These are phyloP conservation scores for Rhynchosporium secalis DNA, from an alignment of 2,329 filamentous ascomycete species.

Conservation along the genomic window DNA sequence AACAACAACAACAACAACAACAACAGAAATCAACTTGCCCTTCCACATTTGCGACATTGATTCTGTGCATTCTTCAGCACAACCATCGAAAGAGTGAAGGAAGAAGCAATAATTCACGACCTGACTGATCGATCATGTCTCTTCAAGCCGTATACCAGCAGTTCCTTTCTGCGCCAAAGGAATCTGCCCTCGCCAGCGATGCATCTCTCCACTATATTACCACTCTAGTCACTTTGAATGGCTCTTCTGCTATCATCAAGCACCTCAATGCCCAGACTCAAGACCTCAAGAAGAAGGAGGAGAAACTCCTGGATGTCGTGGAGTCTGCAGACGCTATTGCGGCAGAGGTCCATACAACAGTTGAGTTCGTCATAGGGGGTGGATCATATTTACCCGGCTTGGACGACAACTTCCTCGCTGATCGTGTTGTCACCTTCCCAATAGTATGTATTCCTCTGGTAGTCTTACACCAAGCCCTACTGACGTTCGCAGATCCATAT, in stretches of 20 bases:
- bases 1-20: neutral
- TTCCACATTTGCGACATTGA: slow-evolving; percentile 5
- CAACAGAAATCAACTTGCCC: neutral
- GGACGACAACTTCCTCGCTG: slow-evolving; percentile 91
- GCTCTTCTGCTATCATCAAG: slow-evolving; percentile 75
- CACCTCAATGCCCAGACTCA: slow-evolving; percentile 72
- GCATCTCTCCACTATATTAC: slow-evolving; percentile 85
- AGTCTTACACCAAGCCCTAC: neutral
- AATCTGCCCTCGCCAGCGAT: slow-evolving; percentile 62
- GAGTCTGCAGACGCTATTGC: slow-evolving; percentile 70
- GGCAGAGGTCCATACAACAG: slow-evolving; percentile 75
- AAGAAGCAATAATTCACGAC: slow-evolving; percentile 9
- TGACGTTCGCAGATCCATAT: slow-evolving; percentile 69
- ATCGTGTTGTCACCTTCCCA: slow-evolving; percentile 75
- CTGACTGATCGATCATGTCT: slow-evolving; percentile 43
- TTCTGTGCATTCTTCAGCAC: neutral
- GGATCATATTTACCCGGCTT: slow-evolving; percentile 84
- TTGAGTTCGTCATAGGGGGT: slow-evolving; percentile 80
- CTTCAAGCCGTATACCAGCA: slow-evolving; percentile 63
- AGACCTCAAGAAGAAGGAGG: slow-evolving; percentile 78
- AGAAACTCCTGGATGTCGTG: slow-evolving; percentile 72
- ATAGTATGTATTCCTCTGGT: slow-evolving; percentile 61
- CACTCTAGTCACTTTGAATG: slow-evolving; percentile 73
- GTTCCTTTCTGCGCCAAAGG: slow-evolving; percentile 68
- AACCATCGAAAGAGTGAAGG: neutral